Evolutionary conservation across 306 rosid genomes (phyloP), one percentile per base, ranked within the genome.

Genomic region (cucumber (Cucumis sativus)): DNA sequence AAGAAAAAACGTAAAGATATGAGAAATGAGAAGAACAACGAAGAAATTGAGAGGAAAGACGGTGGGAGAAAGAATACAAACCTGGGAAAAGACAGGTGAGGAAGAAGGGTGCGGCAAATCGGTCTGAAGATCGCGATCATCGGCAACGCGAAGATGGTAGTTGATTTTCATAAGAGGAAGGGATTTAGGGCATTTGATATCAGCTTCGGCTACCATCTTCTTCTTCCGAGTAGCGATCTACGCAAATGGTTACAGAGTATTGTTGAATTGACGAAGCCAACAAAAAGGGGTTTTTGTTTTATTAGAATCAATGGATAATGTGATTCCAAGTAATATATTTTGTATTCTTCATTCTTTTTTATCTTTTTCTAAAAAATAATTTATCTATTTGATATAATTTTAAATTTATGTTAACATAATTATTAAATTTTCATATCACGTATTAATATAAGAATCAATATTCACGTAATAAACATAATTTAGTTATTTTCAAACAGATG

Each of bases 151-250:
- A 15, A 89, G 80, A 79, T 86, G 88, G 83, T 82, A 90, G 85
- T 91, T 88, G 68, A 90, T 85, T 60, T 91, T 93, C 71, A 87
- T 81, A 86, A 85, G 72, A 17, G 92, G 85, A 79, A 89, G 78
- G 77, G 82, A 81, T 83, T 82, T 84, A 80, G 88, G 85, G 80
- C 92, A 82, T 7, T 85, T 84, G 61, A 89, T 84, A 74, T 94
- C 93, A 39, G 98, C 82, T 60, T 90, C 94, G 6, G 92, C 77
- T 9, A 86, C 87, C 87, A 90, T 79, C 14, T 87, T 80, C 14
- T 87, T 80, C 79, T 79, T 47, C 54, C 54, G 90, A 77, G 83
- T 79, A 55, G 81, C 86, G 60, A 92, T 88, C 92, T 40, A 21
- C 1, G 52, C 30, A 39, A 66, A 66, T 23, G 72, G 52, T 5